Conservation (phyloP, 2,329 filamentous ascomycete species). For the Xylaria sp. region DNA sequence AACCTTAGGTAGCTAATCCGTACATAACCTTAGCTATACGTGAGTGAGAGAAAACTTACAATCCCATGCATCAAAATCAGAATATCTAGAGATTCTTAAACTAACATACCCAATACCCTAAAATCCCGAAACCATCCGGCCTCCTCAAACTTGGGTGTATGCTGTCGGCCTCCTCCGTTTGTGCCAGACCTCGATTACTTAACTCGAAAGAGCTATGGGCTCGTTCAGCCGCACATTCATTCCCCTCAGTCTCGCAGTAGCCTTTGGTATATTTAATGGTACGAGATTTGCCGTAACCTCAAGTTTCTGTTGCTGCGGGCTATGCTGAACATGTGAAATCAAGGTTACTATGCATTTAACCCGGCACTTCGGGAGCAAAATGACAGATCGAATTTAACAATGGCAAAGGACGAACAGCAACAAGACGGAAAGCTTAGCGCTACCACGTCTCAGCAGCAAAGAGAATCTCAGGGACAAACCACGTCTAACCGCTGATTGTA, state of each 20-base stretch:
- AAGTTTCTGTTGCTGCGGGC: neutral
- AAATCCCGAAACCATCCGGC: neutral
- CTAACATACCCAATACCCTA: neutral
- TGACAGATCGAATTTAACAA: slow-evolving; percentile 8
- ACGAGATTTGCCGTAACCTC: slow-evolving; percentile 8
- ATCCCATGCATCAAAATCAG: too few relatives aligned
- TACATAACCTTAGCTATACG: neutral
- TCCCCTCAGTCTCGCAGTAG: slow-evolving; percentile 36
- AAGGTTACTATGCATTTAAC: slow-evolving; percentile 32
- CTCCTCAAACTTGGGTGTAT: neutral
- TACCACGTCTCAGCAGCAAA: slow-evolving; percentile 3
- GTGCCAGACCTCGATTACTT: neutral
- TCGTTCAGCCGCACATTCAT: slow-evolving; percentile 29
- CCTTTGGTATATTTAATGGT: slow-evolving; percentile 40
- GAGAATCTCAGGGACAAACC: slow-evolving; percentile 6
- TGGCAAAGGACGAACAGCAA: slow-evolving; percentile 13
- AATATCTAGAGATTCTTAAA: too few relatives aligned
- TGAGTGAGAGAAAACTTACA: too few relatives aligned
- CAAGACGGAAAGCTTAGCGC: neutral
- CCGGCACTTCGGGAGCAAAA: slow-evolving; percentile 28
- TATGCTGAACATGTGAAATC: slow-evolving; percentile 13
- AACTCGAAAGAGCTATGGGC: slow-evolving; percentile 23
- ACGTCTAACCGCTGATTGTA: slow-evolving; percentile 7
- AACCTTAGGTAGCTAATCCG: neutral
- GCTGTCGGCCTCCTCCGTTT: neutral